These are phyloP conservation scores for Gastrolobium bilobum DNA, from an alignment of 306 rosid genomes.

Conservation along the genomic window DNA sequence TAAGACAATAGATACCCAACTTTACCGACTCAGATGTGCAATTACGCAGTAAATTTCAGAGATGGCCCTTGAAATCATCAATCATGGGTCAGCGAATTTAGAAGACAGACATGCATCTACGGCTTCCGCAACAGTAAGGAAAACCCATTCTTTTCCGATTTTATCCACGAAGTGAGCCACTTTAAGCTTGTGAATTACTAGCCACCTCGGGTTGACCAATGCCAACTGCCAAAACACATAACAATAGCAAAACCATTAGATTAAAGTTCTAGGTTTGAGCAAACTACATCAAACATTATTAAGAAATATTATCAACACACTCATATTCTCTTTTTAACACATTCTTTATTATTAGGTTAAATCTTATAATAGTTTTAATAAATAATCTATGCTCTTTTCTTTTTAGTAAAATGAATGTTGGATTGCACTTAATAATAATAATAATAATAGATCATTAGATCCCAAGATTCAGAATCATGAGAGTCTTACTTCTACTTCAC, in stretches of 20 bases:
- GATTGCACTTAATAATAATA: no score
- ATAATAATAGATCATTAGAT: no score
- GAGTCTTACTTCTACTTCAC: slow-evolving; percentile 63
- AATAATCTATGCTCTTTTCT: no score
- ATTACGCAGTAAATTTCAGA: background rate
- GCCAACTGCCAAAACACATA: slow-evolving; percentile 65
- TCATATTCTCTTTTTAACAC: no score
- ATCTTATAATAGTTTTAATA: no score
- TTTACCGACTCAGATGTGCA: background rate
- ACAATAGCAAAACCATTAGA: background rate
- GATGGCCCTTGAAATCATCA: slow-evolving; percentile 15
- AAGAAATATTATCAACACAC: no score
- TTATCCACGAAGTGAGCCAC: slow-evolving; percentile 75
- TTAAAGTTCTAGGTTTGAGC: background rate
- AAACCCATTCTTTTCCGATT: slow-evolving; percentile 75
- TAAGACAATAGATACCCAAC: background rate
- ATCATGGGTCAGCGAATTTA: slow-evolving; percentile 50
- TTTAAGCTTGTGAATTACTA: slow-evolving; percentile 84
- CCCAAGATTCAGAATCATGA: slow-evolving; percentile 15
- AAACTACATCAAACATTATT: slow-evolving; percentile 6
- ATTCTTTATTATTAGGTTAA: no score
- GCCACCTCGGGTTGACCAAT: slow-evolving; percentile 83
- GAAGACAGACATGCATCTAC: slow-evolving; percentile 67
- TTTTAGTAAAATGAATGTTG: no score
- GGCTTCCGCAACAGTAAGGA: slow-evolving; percentile 77